Evolutionary conservation across 2,329 filamentous ascomycete species (phyloP).

Genomic region (Cercospora zeae-maydis): DNA sequence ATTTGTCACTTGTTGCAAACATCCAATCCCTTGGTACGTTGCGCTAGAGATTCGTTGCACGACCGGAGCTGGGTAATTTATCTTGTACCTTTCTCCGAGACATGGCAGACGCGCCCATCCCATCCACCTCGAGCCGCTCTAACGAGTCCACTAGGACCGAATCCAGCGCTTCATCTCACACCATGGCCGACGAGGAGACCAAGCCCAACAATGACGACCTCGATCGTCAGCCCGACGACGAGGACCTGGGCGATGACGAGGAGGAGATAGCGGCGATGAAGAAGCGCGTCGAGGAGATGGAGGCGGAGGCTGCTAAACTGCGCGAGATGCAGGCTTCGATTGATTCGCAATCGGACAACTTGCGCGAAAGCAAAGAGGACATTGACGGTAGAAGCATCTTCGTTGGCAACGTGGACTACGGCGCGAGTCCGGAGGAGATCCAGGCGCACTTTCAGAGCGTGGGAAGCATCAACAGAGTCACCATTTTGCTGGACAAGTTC

Average conservation of each 20-base stretch:
- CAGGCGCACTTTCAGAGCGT: slow-evolving; percentile 98
- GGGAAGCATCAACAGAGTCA: slow-evolving; percentile 95
- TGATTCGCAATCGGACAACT: slow-evolving; percentile 77
- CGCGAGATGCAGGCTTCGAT: slow-evolving; percentile 58
- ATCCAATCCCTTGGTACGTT: slow-evolving; percentile 1
- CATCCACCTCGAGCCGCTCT: not conserved
- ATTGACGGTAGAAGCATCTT: slow-evolving; percentile 95
- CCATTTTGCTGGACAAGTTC: slow-evolving; percentile 96
- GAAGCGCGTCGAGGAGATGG: slow-evolving; percentile 54
- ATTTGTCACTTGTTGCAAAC: not conserved
- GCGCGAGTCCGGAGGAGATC: slow-evolving; percentile 93
- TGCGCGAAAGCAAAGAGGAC: slow-evolving; percentile 91
- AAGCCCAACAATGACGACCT: slow-evolving; percentile 29
- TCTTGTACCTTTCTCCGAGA: not conserved
- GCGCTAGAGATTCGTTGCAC: not conserved
- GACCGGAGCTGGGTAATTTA: not conserved
- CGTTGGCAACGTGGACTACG: slow-evolving; percentile 98
- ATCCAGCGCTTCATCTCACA: slow-evolving; percentile 24
- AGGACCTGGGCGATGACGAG: slow-evolving; percentile 37
- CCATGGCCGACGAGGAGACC: slow-evolving; percentile 31
- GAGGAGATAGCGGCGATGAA: slow-evolving; percentile 51
- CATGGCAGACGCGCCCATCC: slow-evolving; percentile 6
- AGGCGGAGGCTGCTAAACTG: slow-evolving; percentile 57
- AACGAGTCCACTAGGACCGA: slow-evolving; percentile 13
- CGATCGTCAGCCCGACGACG: slow-evolving; percentile 29